Percentiles rank a stretch among this genome's conserved stretches.
phyloP scores from a whole-genome alignment of 768 basidiomycete species.

The Hygrophoropsis aurantiaca region DNA sequence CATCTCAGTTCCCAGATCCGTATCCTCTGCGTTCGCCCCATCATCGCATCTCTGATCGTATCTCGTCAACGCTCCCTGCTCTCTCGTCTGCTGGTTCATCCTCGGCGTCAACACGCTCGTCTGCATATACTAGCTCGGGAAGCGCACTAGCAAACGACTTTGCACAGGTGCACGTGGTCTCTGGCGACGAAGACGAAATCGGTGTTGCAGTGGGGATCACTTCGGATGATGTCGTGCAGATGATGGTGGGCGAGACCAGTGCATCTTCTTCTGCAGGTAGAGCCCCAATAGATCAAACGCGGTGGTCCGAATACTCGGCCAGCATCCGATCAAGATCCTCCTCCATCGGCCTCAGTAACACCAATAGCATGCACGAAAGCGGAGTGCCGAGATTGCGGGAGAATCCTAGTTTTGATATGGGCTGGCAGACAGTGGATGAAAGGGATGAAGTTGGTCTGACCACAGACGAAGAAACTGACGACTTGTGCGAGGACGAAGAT shows the following conservation, averaged over 20 bases:
- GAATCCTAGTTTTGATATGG: constrained; percentile 74
- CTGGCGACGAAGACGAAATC: constrained; percentile 56
- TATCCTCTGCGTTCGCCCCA: constrained; percentile 61
- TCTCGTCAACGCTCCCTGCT: constrained; percentile 47
- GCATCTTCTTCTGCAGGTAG: constrained; percentile 47
- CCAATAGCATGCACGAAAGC: constrained; percentile 40
- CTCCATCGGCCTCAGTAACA: constrained; percentile 52
- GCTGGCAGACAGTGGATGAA: constrained; percentile 74
- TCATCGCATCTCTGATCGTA: constrained; percentile 32
- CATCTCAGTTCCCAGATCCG: constrained; percentile 69
- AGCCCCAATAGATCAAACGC: constrained; percentile 58
- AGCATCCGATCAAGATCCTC: constrained; percentile 71
- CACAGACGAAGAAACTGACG: constrained; percentile 54
- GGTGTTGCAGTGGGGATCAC: constrained; percentile 57
- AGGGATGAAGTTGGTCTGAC: constrained; percentile 62
- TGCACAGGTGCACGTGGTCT: constrained; percentile 63
- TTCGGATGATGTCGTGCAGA: constrained; percentile 63
- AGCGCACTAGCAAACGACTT: constrained; percentile 62
- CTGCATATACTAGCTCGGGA: constrained; percentile 74
- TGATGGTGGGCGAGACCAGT: constrained; percentile 53
- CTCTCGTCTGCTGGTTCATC: constrained; percentile 74
- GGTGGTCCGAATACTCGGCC: constrained; percentile 76
- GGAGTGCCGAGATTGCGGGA: constrained; percentile 48
- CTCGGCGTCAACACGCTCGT: constrained; percentile 70
- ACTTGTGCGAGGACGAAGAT: constrained; percentile 51